Evolutionary conservation across 306 rosid species (phyloP), one percentile per base, ranked within the genome.

Genomic region (Sindora glabra): DNA sequence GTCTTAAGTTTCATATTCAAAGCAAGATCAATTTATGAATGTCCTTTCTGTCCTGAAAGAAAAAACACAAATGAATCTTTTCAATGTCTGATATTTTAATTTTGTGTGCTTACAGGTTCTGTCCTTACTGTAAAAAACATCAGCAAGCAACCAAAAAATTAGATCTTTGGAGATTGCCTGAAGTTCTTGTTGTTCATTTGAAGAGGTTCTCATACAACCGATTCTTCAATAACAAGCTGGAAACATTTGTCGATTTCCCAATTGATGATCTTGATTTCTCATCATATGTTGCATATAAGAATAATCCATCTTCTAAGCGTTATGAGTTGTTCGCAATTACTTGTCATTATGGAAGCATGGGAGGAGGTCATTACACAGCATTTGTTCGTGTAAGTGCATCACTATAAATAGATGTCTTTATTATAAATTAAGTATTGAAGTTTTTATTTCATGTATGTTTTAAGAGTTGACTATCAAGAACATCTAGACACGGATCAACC

Each of bases 131-230:
- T 82, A 77, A 87, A 77, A 56, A 37, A 13, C 96, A 74, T 69
- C 89, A 63, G 75, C 95, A 79, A 85, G 97, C 96, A 26, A 75
- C 77, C 16, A 90, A 87, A 76, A 90, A 87, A 74, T 55, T 90
- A 62, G 97, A 90, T 73, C 84, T 87, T 45, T 90, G 97, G 97
- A 87, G 89, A 64, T 81, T 87, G 83, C 97, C 97, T 5, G 87
- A 85, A 78, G 73, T 83, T 66, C 83, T 90, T 45, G 86, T 90
- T 65, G 71, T 87, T 75, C 95, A 90, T 77, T 73, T 90, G 78
- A 90, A 90, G 74, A 81, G 97, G 72, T 87, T 90, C 69, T 87
- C 96, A 3, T 79, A 63, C 64, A 56, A 62, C 63, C 70, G 65
- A 38, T 77, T 7, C 74, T 68, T 68, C 10, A 75, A 75, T 72